Conservation (phyloP, 805 yeast species). For the Saccharomycodes ludwigii region DNA sequence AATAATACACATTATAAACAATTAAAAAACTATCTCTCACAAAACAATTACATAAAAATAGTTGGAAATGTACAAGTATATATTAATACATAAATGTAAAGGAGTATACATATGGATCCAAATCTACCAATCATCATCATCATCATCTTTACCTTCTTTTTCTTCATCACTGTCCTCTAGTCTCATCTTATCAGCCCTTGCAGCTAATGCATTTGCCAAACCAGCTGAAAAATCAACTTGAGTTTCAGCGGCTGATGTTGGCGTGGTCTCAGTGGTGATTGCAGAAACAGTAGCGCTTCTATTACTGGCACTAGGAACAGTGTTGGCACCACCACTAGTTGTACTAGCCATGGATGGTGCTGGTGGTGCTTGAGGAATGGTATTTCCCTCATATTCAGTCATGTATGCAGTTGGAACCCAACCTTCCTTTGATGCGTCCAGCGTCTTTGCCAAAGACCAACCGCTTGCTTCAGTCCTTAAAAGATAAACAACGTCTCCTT, state of each 20-base stretch:
- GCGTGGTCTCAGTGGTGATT: constrained; percentile 9
- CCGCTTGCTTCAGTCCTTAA: constrained; percentile 70
- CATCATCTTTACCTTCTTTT: constrained; percentile 52
- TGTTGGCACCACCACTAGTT: constrained; percentile 14
- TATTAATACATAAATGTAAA: no score
- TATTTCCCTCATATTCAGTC: constrained; percentile 34
- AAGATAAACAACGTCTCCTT: constrained; percentile 66
- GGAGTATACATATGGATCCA: no score
- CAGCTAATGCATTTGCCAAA: constrained; percentile 76
- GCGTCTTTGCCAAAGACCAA: constrained; percentile 82
- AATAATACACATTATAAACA: no score
- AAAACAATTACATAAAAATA: no score
- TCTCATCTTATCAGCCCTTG: constrained; percentile 54
- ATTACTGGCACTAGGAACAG: constrained; percentile 8
- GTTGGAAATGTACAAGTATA: no score
- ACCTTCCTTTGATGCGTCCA: constrained; percentile 73
- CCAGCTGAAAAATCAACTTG: constrained; percentile 56
- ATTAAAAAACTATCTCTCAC: no score
- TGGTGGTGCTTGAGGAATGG: constrained; percentile 21
- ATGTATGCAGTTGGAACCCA: constrained; percentile 98
- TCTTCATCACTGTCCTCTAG: constrained; percentile 57
- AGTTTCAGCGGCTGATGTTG: constrained; percentile 15
- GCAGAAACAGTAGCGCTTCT: constrained; percentile 7
- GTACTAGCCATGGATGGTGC: constrained; percentile 28
- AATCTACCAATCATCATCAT: constrained; percentile 26